Evolutionary conservation across 371 early-diverging fungal genomes (phyloP), one percentile per base, ranked within the genome.

Genomic region (Zychaea mexicana): DNA sequence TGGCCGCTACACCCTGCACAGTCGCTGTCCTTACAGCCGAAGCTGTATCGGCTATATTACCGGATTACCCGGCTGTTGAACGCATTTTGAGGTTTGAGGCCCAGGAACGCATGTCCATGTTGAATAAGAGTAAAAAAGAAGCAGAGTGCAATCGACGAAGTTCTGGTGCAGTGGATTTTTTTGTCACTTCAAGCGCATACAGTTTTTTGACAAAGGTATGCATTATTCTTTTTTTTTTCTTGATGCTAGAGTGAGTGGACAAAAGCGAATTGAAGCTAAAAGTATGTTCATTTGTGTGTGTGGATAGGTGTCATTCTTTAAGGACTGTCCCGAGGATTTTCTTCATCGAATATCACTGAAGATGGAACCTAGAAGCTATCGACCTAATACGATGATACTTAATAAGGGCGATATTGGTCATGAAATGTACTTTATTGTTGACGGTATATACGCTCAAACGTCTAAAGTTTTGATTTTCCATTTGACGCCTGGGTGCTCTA

Each of bases 371-470:
- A 69, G 80, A 24, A 77, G 72, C 47, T 84, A 83, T 68, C 69
- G 74, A 17, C 76, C 85, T 2, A 79, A 81, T 42, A 70, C 76
- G 27, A 57, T 70, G 19, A 81, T 87, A n/a, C 68, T 82, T 30
- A 73, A 71, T 10, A 87, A 90, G 65, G 94, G 92, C 5, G 94
- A 92, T 38, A 76, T 72, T 52, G 94, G 92, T 2, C 80, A 75
- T 28, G 91, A 91, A 32, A 83, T 96, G 84, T 95, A 90, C 70
- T 92, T 96, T 65, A 82, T 96, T 54, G 77, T 90, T 15, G 78
- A 82, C n/a, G 97, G 97, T 58, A 76, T 75, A 31, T 4, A 21
- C 19, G n/a, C 19, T 31, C 36, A 24, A 8, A 38, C 27, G 47
- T n/a, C n/a, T n/a, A n/a, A n/a, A n/a, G n/a, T n/a, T n/a, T n/a